These are phyloP conservation scores for Flammula alnicola DNA, from an alignment of 1,284 basidiomycete species.

Conservation along the genomic window DNA sequence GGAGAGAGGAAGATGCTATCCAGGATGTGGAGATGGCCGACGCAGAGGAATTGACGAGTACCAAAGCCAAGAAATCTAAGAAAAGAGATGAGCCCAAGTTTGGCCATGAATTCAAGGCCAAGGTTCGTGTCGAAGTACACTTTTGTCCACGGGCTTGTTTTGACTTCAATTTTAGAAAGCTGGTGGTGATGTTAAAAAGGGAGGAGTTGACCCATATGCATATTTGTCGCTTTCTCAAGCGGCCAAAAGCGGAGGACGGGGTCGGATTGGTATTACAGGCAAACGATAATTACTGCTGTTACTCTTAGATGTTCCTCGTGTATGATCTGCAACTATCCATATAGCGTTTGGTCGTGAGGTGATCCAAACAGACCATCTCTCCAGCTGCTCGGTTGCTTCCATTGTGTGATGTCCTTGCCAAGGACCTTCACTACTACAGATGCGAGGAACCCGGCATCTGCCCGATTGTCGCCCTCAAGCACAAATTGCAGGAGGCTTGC, in stretches of 20 bases:
- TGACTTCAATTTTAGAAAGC: constrained; percentile 66
- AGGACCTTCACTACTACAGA: constrained; percentile 54
- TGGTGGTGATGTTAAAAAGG: constrained; percentile 89
- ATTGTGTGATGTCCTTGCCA: constrained; percentile 42
- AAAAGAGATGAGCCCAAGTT: constrained; percentile 64
- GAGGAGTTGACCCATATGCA: constrained; percentile 89
- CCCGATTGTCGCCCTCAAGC: constrained; percentile 79
- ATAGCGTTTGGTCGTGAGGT: constrained; percentile 72
- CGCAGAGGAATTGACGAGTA: constrained; percentile 40
- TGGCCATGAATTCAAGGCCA: constrained; percentile 91
- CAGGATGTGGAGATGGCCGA: constrained; percentile 75
- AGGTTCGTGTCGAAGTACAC: constrained; percentile 47
- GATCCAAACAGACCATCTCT: constrained; percentile 70
- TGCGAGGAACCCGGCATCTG: constrained; percentile 70
- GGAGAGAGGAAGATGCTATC: constrained; percentile 65
- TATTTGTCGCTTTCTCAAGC: constrained; percentile 87
- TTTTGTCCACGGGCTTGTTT: not conserved
- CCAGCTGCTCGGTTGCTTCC: constrained; percentile 71
- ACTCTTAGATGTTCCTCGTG: constrained; percentile 5
- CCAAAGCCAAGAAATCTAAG: constrained; percentile 58
- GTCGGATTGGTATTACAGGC: constrained; percentile 55
- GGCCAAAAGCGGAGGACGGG: constrained; percentile 60
- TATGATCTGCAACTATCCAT: constrained; percentile 48
- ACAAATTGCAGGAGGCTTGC: constrained; percentile 67
- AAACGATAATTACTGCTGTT: constrained; percentile 41